These are phyloP conservation scores for Puccinia triticina DNA, from an alignment of 1,284 basidiomycete genomes.

Conservation along the genomic window DNA sequence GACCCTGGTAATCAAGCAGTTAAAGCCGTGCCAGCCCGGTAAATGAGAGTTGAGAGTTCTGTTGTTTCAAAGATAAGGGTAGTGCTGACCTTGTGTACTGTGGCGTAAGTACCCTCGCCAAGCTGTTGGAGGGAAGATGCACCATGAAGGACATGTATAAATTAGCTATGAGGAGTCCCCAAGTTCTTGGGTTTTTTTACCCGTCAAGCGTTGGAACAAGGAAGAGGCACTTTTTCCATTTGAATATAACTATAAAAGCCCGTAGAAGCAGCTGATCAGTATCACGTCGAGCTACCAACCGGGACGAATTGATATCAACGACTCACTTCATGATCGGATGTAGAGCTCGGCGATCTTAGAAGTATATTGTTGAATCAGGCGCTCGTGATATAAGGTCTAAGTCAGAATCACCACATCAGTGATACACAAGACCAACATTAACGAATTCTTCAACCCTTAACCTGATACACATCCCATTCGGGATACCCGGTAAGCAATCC, in stretches of 20 bases:
- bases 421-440: no score
- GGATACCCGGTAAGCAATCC: no score
- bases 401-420: no score
- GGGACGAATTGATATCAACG: background rate
- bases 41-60: background rate
- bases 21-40: background rate
- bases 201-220: constrained; percentile 2
- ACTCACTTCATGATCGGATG: constrained; percentile 47
- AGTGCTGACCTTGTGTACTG: constrained; percentile 50
- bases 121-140: constrained; percentile 23
- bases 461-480: no score
- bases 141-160: constrained; percentile 27
- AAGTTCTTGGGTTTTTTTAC: background rate
- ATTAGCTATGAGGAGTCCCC: background rate
- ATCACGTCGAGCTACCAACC: background rate
- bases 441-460: no score
- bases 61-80: background rate
- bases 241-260: constrained; percentile 43
- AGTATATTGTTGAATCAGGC: no score
- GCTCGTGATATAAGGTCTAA: no score
- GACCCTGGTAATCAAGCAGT: constrained; percentile 54
- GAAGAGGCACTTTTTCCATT: constrained; percentile 51
- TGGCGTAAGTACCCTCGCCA: constrained; percentile 52
- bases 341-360: no score
- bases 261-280: background rate